phyloP scores from a whole-genome alignment of 495 filamentous ascomycete species.

The Daldinia grandis region DNA sequence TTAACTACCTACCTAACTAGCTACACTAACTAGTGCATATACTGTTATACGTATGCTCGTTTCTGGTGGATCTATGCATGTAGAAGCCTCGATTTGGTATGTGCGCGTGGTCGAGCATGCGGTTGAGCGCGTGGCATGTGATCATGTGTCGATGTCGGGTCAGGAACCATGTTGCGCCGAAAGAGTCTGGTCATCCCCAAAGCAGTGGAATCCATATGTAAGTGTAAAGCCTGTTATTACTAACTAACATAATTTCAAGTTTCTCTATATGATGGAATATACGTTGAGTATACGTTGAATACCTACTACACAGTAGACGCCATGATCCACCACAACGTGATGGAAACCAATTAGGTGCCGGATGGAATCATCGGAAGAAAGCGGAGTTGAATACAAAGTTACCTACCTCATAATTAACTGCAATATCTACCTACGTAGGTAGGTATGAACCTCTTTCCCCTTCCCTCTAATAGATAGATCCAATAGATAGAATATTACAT shows the following conservation, averaged over 20 bases:
- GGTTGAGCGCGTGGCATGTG: conserved; percentile 14
- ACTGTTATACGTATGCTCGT: not conserved
- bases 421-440: too few relatives aligned
- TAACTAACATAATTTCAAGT: not conserved
- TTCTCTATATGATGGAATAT: too few relatives aligned
- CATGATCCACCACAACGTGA: not conserved
- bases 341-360: conserved; percentile 19
- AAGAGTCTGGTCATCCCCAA: conserved; percentile 11
- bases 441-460: not conserved
- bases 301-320: conserved; percentile 1
- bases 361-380: conserved; percentile 30
- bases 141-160: conserved; percentile 19
- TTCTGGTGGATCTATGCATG: conserved; percentile 11
- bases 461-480: conserved; percentile 8
- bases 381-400: conserved; percentile 22
- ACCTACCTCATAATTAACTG: not conserved
- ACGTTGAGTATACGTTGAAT: too few relatives aligned
- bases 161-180: conserved; percentile 24
- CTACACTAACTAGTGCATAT: too few relatives aligned
- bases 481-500: conserved; percentile 6
- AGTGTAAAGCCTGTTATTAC: too few relatives aligned
- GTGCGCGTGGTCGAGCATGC: not conserved
- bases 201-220: too few relatives aligned
- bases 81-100: conserved; percentile 3
- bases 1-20: too few relatives aligned